Base-by-base conservation (phyloP, 768 basidiomycete species). In the Gautieria morchelliformis region DNA sequence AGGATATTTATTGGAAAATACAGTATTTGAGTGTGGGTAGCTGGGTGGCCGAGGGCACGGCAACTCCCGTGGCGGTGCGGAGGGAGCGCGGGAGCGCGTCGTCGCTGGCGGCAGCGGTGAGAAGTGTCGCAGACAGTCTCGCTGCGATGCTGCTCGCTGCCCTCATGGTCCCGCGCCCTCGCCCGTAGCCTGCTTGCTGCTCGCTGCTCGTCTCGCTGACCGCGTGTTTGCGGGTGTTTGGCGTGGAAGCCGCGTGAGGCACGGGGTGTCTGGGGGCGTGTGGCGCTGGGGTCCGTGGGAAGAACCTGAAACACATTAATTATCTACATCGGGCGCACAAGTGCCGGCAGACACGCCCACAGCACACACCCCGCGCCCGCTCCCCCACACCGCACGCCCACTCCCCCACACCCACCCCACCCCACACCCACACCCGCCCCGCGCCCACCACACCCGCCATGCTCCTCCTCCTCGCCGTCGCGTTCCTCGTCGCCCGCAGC, bases 221-320 rank as follows among this genome's bases (percentile, higher is more conserved):
- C n/a, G n/a, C n/a, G n/a, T n/a, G n/a, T n/a, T n/a, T n/a, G n/a
- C n/a, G n/a, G n/a, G n/a, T n/a, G n/a, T n/a, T n/a, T n/a, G n/a
- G n/a, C n/a, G n/a, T n/a, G n/a, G n/a, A n/a, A n/a, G n/a, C n/a
- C n/a, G n/a, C n/a, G n/a, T n/a, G 53, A 55, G 39, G 41, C 53
- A 44, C 53, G n/a, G 7, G 22, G 53, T 55, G 40, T 55, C n/a
- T 22, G 53, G 53, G 27, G 53, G 19, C 22, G 44, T 56, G 55
- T 56, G 45, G 46, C 55, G 44, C 55, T 49, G 55, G 55, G 46
- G 55, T 49, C 46, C 55, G 55, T 47, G 45, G 2, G 55, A 47
- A 37, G 2, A 2, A 24, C n/a, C 19, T 56, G 45, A 56, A 49
- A 56, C 46, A 30, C 44, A 47, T 20, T 19, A 30, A 56, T 30